Evolutionary conservation across 345 rosid genomes (phyloP).

Genomic region (Reutealis trisperma): DNA sequence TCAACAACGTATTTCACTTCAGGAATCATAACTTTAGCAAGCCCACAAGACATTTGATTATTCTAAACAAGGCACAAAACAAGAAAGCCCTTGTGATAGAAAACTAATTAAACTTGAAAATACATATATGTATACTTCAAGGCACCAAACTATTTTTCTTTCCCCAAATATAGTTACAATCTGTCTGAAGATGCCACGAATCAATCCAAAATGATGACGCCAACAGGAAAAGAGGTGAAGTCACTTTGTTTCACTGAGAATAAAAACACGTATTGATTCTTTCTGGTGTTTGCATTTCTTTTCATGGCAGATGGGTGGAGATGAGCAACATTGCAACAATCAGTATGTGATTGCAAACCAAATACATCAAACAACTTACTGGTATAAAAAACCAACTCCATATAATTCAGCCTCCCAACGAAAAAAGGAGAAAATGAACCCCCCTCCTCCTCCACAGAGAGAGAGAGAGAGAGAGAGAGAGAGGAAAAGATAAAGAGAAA

Average conservation of each 20-base stretch:
- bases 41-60: background rate
- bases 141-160: background rate
- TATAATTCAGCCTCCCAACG: background rate
- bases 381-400: background rate
- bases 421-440: background rate
- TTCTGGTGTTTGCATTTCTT: background rate
- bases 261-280: background rate
- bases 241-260: background rate
- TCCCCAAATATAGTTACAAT: background rate
- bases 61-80: background rate
- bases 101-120: background rate
- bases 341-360: background rate
- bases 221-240: background rate
- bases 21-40: background rate
- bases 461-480: no score
- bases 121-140: background rate
- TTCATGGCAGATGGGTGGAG: background rate
- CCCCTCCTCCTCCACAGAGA: background rate
- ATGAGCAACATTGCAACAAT: background rate
- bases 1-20: conserved; percentile 2
- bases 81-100: background rate
- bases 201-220: background rate
- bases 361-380: background rate
- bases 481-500: background rate
- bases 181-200: background rate